Conservation (phyloP, 108 stramenopile species). For the Mayamaea pseudoterrestris region DNA sequence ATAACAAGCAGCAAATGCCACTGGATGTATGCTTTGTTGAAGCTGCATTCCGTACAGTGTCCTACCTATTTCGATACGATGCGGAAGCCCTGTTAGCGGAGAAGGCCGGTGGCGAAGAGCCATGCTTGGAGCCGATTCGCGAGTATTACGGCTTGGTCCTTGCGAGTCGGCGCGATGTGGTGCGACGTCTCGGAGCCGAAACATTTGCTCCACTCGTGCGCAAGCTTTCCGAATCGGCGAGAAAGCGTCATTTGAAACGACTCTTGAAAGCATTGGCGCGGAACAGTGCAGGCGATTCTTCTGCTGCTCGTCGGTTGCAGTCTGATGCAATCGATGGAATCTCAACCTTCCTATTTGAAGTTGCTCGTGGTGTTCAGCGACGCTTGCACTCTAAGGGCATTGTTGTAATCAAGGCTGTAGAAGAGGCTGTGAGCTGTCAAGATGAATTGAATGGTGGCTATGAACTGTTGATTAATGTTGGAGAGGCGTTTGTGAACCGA, state of each 20-base stretch:
- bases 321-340: conserved; percentile 71
- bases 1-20: conserved; percentile 34
- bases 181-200: conserved; percentile 64
- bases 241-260: conserved; percentile 49
- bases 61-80: conserved; percentile 77
- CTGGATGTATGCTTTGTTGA: conserved; percentile 71
- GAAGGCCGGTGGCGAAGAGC: conserved; percentile 4
- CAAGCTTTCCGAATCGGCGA: conserved; percentile 38
- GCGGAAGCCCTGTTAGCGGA: conserved; percentile 30
- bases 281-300: conserved; percentile 11
- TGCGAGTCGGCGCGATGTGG: conserved; percentile 52
- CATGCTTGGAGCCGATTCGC: conserved; percentile 54
- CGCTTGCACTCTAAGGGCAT: conserved; percentile 57
- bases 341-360: conserved; percentile 52
- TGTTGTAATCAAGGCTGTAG: conserved; percentile 33
- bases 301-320: conserved; percentile 28
- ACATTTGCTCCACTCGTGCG: conserved; percentile 69
- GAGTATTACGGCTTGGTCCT: conserved; percentile 69
- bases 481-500: conserved; percentile 7
- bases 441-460: background rate
- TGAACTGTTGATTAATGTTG: background rate
- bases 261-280: conserved; percentile 55
- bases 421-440: conserved; percentile 9
- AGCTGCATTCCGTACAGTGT: conserved; percentile 62
- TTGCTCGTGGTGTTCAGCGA: conserved; percentile 53